Conservation (phyloP, 192 early-diverging fungal species). For the Entomortierella chlamydospora region DNA sequence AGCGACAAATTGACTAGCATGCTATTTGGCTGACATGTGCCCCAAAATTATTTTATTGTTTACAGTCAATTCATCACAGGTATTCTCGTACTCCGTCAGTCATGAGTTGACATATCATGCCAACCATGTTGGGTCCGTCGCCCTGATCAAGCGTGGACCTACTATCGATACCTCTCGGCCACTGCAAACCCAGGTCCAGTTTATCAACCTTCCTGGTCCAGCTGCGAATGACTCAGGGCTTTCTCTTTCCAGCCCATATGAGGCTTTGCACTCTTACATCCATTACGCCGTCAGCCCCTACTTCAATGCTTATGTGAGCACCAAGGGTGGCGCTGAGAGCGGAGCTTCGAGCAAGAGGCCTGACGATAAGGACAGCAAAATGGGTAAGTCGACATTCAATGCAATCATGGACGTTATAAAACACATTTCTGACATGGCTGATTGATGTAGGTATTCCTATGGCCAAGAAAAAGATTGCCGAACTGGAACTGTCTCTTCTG, state of each 20-base stretch:
- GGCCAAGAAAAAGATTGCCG: conserved; percentile 99
- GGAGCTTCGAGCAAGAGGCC: conserved; percentile 46
- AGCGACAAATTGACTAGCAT: neutral
- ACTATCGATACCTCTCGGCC: conserved; percentile 79
- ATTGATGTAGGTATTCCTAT: conserved; percentile 80
- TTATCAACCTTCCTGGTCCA: conserved; percentile 91
- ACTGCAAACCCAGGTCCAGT: conserved; percentile 85
- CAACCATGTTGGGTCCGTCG: conserved; percentile 79
- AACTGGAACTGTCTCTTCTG: conserved; percentile 93
- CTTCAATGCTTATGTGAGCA: conserved; percentile 92
- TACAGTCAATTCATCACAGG: conserved; percentile 52
- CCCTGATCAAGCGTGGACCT: conserved; percentile 80
- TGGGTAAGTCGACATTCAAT: conserved; percentile 60
- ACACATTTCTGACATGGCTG: neutral
- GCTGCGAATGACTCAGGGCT: conserved; percentile 60
- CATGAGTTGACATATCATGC: conserved; percentile 82
- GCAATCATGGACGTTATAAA: neutral
- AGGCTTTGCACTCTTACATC: conserved; percentile 90
- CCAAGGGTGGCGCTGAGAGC: conserved; percentile 69
- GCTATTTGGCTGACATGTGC: conserved; percentile 45
- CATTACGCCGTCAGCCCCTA: conserved; percentile 95
- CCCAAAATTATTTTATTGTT: conserved; percentile 3
- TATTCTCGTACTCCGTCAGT: conserved; percentile 68
- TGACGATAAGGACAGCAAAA: conserved; percentile 78
- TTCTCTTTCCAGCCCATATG: conserved; percentile 75